Evolutionary conservation across 2,329 filamentous ascomycete species (phyloP).

Genomic region (Trichophyton equinum): DNA sequence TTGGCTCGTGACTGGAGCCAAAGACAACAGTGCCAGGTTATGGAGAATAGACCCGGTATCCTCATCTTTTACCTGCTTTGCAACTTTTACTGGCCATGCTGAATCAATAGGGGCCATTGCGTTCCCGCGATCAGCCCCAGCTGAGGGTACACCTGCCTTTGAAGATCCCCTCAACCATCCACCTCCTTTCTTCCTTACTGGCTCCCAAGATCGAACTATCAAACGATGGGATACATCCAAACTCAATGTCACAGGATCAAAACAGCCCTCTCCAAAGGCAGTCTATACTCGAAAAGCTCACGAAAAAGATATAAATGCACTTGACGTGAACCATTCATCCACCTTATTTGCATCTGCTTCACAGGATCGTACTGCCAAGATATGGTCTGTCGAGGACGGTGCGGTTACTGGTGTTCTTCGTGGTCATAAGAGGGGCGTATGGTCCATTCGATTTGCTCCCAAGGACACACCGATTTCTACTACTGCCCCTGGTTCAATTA

Average conservation of each 20-base stretch:
- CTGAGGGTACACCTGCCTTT: slow-evolving; percentile 56
- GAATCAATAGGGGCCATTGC: slow-evolving; percentile 87
- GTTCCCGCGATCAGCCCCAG: slow-evolving; percentile 58
- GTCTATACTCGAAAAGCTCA: slow-evolving; percentile 87
- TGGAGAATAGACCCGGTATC: slow-evolving; percentile 74
- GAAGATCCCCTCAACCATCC: slow-evolving; percentile 65
- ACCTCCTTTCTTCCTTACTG: slow-evolving; percentile 74
- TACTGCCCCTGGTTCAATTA: slow-evolving; percentile 55
- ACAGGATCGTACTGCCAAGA: slow-evolving; percentile 92
- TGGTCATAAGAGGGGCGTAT: slow-evolving; percentile 88
- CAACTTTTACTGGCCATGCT: slow-evolving; percentile 78
- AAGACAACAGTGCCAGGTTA: slow-evolving; percentile 85
- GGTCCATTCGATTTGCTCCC: slow-evolving; percentile 86
- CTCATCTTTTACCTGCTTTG: slow-evolving; percentile 65
- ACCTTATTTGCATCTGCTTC: slow-evolving; percentile 91
- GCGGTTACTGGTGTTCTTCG: slow-evolving; percentile 82
- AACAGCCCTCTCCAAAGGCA: slow-evolving; percentile 37
- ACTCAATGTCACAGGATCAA: slow-evolving; percentile 23
- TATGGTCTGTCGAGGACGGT: slow-evolving; percentile 83
- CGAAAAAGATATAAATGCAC: slow-evolving; percentile 96
- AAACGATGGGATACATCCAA: slow-evolving; percentile 81
- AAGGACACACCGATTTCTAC: slow-evolving; percentile 62
- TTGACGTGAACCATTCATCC: slow-evolving; percentile 62
- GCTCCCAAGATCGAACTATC: slow-evolving; percentile 88
- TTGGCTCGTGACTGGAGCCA: slow-evolving; percentile 91